Conservation (phyloP, 1,284 basidiomycete genomes). For the Apiotrichum mycotoxinovorans region DNA sequence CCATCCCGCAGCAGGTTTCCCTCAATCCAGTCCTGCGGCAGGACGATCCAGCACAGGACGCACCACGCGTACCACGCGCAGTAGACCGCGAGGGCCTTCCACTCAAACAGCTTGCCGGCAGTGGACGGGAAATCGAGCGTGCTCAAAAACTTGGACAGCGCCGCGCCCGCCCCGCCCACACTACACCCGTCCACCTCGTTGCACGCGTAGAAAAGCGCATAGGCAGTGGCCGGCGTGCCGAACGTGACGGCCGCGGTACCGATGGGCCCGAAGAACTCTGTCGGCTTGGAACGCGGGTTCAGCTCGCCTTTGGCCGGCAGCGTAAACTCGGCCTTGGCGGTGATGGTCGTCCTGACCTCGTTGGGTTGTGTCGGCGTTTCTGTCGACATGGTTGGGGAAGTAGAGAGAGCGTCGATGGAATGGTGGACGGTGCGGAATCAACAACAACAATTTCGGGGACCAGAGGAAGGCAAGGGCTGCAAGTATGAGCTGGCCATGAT, state of each 20-base stretch:
- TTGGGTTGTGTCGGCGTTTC: not conserved
- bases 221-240: slow-evolving; percentile 68
- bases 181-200: slow-evolving; percentile 70
- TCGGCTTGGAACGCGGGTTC: slow-evolving; percentile 56
- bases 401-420: too few relatives aligned
- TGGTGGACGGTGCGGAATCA: too few relatives aligned
- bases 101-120: slow-evolving; percentile 66
- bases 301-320: slow-evolving; percentile 44
- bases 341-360: slow-evolving; percentile 42
- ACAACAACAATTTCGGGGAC: not conserved
- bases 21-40: slow-evolving; percentile 82
- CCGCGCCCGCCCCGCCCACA: slow-evolving; percentile 35
- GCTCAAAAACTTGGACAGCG: slow-evolving; percentile 12
- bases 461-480: not conserved
- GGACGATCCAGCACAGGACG: slow-evolving; percentile 72
- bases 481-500: too few relatives aligned
- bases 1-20: slow-evolving; percentile 78
- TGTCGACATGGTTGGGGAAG: not conserved
- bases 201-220: slow-evolving; percentile 80
- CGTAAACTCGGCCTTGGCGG: slow-evolving; percentile 42
- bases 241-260: slow-evolving; percentile 72
- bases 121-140: slow-evolving; percentile 29
- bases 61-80: slow-evolving; percentile 86
- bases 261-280: slow-evolving; percentile 82
- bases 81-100: slow-evolving; percentile 71